These are phyloP conservation scores for Talaromyces thailandensis DNA, from an alignment of 495 filamentous ascomycete species.

Conservation along the genomic window DNA sequence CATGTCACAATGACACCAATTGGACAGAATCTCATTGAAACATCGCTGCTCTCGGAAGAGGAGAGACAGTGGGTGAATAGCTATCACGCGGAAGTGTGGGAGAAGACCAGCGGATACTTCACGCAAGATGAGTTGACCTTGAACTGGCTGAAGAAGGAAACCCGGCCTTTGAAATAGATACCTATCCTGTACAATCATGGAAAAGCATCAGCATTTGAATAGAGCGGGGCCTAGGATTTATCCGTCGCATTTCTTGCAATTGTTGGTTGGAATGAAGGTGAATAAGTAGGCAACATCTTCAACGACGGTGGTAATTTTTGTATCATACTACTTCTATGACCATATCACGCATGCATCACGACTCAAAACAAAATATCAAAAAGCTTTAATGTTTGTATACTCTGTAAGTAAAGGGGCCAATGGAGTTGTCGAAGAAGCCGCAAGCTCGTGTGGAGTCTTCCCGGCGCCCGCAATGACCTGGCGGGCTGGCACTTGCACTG, in stretches of 20 bases:
- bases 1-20: conserved; percentile 96
- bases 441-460: conserved; percentile 8
- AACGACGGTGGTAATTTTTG: neutral
- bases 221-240: neutral
- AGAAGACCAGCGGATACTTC: conserved; percentile 79
- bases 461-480: neutral
- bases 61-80: conserved; percentile 85
- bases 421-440: neutral
- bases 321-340: neutral
- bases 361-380: neutral
- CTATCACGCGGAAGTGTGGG: conserved; percentile 72
- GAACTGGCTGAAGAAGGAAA: conserved; percentile 84
- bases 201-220: neutral
- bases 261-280: neutral
- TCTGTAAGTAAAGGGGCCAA: neutral
- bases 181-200: neutral
- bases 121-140: conserved; percentile 56
- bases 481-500: neutral
- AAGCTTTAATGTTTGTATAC: too few relatives aligned
- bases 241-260: neutral
- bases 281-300: neutral
- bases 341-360: too few relatives aligned
- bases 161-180: conserved; percentile 32
- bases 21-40: conserved; percentile 82
- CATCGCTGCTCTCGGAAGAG: conserved; percentile 54